Evolutionary conservation across 164 flowering plant species (phyloP).

Genomic region (Sextonia rubra): DNA sequence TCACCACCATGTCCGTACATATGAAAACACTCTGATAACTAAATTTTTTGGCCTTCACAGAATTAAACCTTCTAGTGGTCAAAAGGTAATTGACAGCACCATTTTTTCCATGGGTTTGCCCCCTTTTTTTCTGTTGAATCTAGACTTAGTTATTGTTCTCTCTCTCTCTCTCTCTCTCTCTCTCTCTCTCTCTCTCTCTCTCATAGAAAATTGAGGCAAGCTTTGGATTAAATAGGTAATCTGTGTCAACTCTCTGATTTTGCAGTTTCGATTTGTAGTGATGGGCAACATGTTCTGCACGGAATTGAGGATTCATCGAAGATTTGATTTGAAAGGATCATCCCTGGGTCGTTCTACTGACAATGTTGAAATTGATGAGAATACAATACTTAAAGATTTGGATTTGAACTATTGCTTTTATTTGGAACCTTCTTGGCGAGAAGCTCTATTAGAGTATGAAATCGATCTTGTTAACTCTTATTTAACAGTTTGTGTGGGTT

Average conservation of each 20-base stretch:
- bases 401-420: slow-evolving; percentile 85
- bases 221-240: slow-evolving; percentile 3
- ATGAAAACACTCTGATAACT: slow-evolving; percentile 91
- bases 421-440: slow-evolving; percentile 94
- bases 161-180: not conserved
- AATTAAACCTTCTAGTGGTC: slow-evolving; percentile 94
- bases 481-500: not conserved
- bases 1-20: slow-evolving; percentile 73
- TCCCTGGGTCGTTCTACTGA: slow-evolving; percentile 92
- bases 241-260: slow-evolving; percentile 12
- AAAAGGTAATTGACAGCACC: slow-evolving; percentile 58
- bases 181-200: not conserved
- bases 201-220: not conserved
- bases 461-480: not conserved
- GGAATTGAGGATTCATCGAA: slow-evolving; percentile 84
- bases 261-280: slow-evolving; percentile 97
- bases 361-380: slow-evolving; percentile 93
- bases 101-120: not conserved
- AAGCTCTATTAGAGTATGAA: slow-evolving; percentile 70
- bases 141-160: too few relatives aligned
- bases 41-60: slow-evolving; percentile 99
- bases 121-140: not conserved
- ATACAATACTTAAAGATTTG: slow-evolving; percentile 92
- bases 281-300: slow-evolving; percentile 99
- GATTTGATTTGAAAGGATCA: slow-evolving; percentile 98